Conservation (phyloP, 352 stramenopile genomes). For the Pythium brassicae region DNA sequence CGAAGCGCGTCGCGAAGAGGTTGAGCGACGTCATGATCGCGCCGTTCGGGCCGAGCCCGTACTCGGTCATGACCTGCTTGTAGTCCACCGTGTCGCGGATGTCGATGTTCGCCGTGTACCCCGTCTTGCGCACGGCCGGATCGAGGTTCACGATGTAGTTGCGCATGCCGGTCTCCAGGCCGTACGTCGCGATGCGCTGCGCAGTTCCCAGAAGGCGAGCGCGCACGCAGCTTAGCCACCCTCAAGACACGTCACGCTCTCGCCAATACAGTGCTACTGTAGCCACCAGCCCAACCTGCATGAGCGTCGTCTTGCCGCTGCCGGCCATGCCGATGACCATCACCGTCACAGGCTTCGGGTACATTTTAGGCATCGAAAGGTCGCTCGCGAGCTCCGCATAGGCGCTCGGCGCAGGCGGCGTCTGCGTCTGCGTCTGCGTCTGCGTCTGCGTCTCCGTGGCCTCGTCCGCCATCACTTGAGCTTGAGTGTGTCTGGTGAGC, state of each 20-base stretch:
- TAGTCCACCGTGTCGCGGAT: conserved; percentile 99
- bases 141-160: conserved; percentile 99
- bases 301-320: conserved; percentile 95
- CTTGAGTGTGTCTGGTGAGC: too few species aligned
- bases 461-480: too few species aligned
- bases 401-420: background rate
- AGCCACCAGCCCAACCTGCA: conserved; percentile 70
- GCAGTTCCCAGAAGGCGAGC: too few species aligned
- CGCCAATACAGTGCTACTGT: too few species aligned
- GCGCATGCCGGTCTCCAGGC: conserved; percentile 53
- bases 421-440: too few species aligned
- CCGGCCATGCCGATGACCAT: conserved; percentile 96
- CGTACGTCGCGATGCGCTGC: conserved; percentile 70
- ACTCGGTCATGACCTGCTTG: conserved; percentile 98
- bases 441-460: too few species aligned
- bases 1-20: conserved; percentile 99
- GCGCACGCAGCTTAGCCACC: too few species aligned
- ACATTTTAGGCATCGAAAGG: conserved; percentile 6
- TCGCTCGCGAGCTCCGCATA: background rate
- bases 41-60: conserved; percentile 97
- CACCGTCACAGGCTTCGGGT: conserved; percentile 56
- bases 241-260: too few species aligned
- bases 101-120: conserved; percentile 97
- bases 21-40: conserved; percentile 99
- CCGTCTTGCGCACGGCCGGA: conserved; percentile 94